Evolutionary conservation across 2,329 filamentous ascomycete genomes (phyloP), one percentile per base, ranked within the genome.

Genomic region (Trichoderma harzianum): DNA sequence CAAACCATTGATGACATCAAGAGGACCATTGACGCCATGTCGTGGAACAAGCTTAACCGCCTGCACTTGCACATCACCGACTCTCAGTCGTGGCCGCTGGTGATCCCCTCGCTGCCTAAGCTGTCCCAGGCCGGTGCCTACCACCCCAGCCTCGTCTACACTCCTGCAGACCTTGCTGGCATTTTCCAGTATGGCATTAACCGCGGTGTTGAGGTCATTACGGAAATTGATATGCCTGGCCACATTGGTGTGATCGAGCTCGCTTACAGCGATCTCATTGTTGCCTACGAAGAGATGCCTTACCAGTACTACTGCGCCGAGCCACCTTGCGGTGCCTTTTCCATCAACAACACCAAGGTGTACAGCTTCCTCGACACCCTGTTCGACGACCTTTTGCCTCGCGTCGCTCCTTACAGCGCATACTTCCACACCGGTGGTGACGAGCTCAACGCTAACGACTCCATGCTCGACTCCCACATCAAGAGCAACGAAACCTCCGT

Each of bases 371-470:
- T 97, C 11, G 87, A 92, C 71, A 91, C 81, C 34, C 82, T 97
- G 16, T 91, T 94, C 76, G 85, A 86, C 26, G 94, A 97, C 78
- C 79, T 97, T 28, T 83, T 97, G 69, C 93, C 94, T 16, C 87
- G 93, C 43, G 80, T 94, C n/a, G 82, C 84, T 8, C 89, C 91
- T 0, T 93, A 93, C 80, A 86, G 91, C 4, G 83, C 89, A 10
- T 89, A 95, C 82, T 97, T 95, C 84, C 94, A 97, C 82, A 92
- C 92, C 1, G 94, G 94, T 62, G 94, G 94, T 69, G 94, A 97
- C 77, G 94, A 97, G 83, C 89, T 97, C 73, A 95, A 97, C 80
- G 85, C 85, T 73, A 91, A 95, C 76, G 79, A 83, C 24, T 86
- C 84, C 78, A 84, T 84, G 57, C 86, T 95, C 16, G 94, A 97